Evolutionary conservation across 371 early-diverging fungal genomes (phyloP).

Genomic region (Mucor plumbeus): DNA sequence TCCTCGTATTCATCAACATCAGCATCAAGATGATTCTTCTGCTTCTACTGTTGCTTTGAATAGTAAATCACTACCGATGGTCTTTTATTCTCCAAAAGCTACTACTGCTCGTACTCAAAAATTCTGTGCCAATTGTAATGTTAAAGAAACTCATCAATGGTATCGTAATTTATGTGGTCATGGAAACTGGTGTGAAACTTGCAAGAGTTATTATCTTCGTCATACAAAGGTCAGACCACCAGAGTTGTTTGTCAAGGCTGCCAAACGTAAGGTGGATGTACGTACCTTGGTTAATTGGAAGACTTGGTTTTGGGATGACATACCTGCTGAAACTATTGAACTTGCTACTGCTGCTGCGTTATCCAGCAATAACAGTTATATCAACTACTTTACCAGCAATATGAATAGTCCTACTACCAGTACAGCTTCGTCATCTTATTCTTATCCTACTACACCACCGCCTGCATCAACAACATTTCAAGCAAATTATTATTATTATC

Average conservation of each 20-base stretch:
- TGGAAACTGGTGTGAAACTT: conserved; percentile 58
- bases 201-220: conserved; percentile 53
- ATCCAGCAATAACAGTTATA: not conserved
- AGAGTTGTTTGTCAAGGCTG: conserved; percentile 52
- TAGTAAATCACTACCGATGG: conserved; percentile 11
- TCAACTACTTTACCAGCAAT: not conserved
- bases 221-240: conserved; percentile 48
- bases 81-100: conserved; percentile 20
- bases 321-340: conserved; percentile 24
- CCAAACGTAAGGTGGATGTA: conserved; percentile 51
- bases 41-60: not conserved
- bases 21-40: not conserved
- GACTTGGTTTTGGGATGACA: conserved; percentile 32
- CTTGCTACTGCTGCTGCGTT: conserved; percentile 2
- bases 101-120: conserved; percentile 19
- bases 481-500: not conserved
- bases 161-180: conserved; percentile 51
- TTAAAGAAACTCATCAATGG: conserved; percentile 56
- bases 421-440: not conserved
- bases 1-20: conserved; percentile 21
- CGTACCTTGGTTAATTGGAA: conserved; percentile 45
- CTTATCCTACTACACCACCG: not conserved
- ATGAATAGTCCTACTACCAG: conserved; percentile 5
- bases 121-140: conserved; percentile 48
- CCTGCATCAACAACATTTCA: not conserved